A percentile compares a stretch with the other conserved stretches of the same genome.
These are phyloP conservation scores for Mucuna pruriens DNA, from an alignment of 306 rosid species.

Conservation along the genomic window DNA sequence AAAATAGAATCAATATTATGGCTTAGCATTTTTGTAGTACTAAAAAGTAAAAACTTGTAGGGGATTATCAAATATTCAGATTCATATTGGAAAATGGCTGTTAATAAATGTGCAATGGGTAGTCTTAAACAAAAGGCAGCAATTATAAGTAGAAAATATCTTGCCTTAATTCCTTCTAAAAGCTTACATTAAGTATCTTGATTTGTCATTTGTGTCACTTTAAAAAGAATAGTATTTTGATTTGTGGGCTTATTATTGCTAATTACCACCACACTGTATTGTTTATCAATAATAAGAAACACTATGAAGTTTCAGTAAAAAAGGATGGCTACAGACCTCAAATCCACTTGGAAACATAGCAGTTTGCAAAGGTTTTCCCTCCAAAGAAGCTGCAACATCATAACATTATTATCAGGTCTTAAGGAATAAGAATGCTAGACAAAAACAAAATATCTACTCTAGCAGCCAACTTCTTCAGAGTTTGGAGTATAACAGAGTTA, in stretches of 20 bases:
- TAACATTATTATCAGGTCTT: conserved; percentile 22
- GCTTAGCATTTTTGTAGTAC: not conserved
- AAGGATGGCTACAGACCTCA: conserved; percentile 57
- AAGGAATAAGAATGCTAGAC: not conserved
- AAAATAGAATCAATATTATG: conserved; percentile 15
- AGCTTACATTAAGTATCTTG: not conserved
- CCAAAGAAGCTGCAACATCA: conserved; percentile 50
- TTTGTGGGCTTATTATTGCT: not conserved
- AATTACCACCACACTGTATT: conserved; percentile 4
- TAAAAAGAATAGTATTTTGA: not conserved
- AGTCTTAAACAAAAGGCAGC: conserved; percentile 8
- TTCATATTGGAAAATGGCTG: not conserved
- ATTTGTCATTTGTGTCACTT: not conserved
- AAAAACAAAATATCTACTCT: conserved; percentile 20
- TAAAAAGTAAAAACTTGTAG: not conserved
- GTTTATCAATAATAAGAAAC: conserved; percentile 14
- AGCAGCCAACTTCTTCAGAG: conserved; percentile 16
- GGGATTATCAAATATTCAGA: conserved; percentile 1
- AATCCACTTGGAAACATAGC: conserved; percentile 74
- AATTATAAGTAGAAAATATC: not conserved
- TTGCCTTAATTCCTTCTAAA: not conserved
- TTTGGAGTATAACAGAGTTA: not conserved
- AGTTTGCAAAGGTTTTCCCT: conserved; percentile 52
- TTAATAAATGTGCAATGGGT: conserved; percentile 15
- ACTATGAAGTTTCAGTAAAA: not conserved